Percentiles rank a stretch among this genome's conserved stretches.
These are phyloP conservation scores for Talaromyces sp. DNA, from an alignment of 2,329 filamentous ascomycete genomes.

Conservation along the genomic window DNA sequence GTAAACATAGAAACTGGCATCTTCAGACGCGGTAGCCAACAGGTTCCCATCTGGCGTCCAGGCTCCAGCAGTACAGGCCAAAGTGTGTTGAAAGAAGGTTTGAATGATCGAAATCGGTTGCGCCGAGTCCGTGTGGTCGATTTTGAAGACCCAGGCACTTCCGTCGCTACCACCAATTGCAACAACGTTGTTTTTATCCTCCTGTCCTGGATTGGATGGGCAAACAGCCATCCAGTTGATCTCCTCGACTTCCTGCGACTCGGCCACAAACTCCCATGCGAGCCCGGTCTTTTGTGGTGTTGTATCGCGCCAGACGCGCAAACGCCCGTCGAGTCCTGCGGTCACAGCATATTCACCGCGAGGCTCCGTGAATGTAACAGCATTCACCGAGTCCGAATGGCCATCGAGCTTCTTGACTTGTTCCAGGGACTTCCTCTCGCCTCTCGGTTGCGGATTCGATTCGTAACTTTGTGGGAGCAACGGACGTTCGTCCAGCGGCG, in stretches of 20 bases:
- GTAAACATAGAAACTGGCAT: constrained; percentile 85
- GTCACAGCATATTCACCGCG: constrained; percentile 80
- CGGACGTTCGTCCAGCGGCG: constrained; percentile 54
- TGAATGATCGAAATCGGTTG: constrained; percentile 75
- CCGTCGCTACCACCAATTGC: constrained; percentile 87
- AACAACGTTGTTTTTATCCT: constrained; percentile 68
- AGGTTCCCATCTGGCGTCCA: constrained; percentile 87
- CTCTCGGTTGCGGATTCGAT: constrained; percentile 56
- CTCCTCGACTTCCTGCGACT: constrained; percentile 86
- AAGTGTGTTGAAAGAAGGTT: constrained; percentile 88
- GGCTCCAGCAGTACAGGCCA: constrained; percentile 76
- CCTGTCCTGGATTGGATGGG: constrained; percentile 52
- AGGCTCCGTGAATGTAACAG: constrained; percentile 77
- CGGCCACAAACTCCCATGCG: constrained; percentile 64
- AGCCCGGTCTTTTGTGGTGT: constrained; percentile 44
- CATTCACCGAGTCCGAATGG: constrained; percentile 86
- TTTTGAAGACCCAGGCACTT: constrained; percentile 91
- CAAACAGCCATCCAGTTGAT: constrained; percentile 85
- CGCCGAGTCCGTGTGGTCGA: constrained; percentile 61
- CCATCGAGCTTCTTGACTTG: constrained; percentile 75
- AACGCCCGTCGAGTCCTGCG: constrained; percentile 78
- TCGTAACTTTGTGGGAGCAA: constrained; percentile 74
- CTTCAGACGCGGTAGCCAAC: constrained; percentile 83
- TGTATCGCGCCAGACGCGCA: constrained; percentile 64
- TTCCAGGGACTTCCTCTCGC: constrained; percentile 57